Conservation (phyloP, 306 rosid genomes). For the Arachis hypogaea region DNA sequence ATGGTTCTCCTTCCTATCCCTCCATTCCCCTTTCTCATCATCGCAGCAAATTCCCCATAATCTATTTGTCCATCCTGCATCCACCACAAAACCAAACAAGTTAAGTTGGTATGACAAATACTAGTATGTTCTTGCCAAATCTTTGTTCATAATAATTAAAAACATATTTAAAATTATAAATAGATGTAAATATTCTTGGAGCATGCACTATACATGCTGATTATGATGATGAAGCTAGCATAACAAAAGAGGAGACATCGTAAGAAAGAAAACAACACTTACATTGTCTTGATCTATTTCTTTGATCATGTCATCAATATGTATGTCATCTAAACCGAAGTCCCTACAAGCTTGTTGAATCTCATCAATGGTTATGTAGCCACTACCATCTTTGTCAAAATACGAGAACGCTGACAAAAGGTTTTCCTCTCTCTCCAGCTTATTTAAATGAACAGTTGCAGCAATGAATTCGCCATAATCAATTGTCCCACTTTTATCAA, state of each 20-base stretch:
- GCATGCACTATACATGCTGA: too few relatives aligned
- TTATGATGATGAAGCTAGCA: not conserved
- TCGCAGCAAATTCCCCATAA: constrained; percentile 62
- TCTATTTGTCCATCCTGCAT: constrained; percentile 74
- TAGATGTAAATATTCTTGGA: too few relatives aligned
- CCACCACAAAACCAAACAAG: constrained; percentile 23
- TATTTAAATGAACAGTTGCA: constrained; percentile 66
- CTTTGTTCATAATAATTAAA: too few relatives aligned
- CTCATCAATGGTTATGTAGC: constrained; percentile 67
- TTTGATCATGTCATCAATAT: constrained; percentile 60
- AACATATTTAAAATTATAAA: too few relatives aligned
- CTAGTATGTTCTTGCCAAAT: too few relatives aligned
- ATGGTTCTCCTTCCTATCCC: constrained; percentile 66
- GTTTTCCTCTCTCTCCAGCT: constrained; percentile 66
- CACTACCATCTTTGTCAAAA: constrained; percentile 69
- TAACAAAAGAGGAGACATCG: not conserved
- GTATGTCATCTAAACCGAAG: constrained; percentile 59
- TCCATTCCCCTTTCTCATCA: constrained; percentile 74
- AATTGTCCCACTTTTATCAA: constrained; percentile 60
- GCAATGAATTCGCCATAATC: constrained; percentile 70
- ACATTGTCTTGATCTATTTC: constrained; percentile 67
- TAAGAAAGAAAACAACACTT: constrained; percentile 34
- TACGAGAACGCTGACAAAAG: constrained; percentile 60
- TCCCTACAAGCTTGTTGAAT: constrained; percentile 70
- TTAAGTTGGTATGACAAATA: not conserved